Base-by-base conservation (phyloP, 2,329 filamentous ascomycete genomes). In the Leptoxyphium fumago region DNA sequence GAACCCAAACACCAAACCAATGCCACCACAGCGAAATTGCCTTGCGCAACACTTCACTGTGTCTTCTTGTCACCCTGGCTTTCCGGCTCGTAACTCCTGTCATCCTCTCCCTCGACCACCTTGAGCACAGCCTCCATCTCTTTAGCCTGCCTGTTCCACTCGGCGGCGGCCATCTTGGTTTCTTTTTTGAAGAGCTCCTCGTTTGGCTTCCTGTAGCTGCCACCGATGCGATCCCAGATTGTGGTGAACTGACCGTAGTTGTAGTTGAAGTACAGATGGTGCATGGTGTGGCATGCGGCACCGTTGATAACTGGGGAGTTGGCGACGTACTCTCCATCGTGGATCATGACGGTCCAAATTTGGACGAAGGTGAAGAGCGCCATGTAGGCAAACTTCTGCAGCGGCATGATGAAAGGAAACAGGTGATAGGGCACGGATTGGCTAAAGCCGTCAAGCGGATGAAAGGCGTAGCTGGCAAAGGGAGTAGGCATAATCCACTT, bases 401-500 rank as follows among this genome's bases (percentile, higher is more conserved):
- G 74, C 1, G 89, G 89, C 65, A 95, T 91, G 56, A 95, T 63
- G 66, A 95, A 86, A 3, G 88, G 86, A 69, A 89, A 95, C 52
- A 94, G 55, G 67, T 96, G 89, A 69, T 96, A 96, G 1, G 89
- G 89, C 40, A 94, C 62, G 48, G 82, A 84, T 69, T 96, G 89
- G 10, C 79, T 74, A 66, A 82, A 95, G 58, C 89, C 89, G 60
- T 96, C 89, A 43, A 95, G 63, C 1, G 89, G 88, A 69, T 96
- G 87, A 75, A 96, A 96, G 46, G 89, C 89, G 60, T 94, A 84
- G 54, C 82, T 87, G 38, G 89, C 88, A 62, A 78, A 95, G 0
- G 89, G 89, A 2, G 86, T 94, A 2, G 89, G 89, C 85, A 95
- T 93, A 66, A 96, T 95, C 89, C 89, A 96, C 71, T 94, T 95